Percentiles rank a stretch among this genome's conserved stretches.
These are phyloP conservation scores for Candida labiduridarum DNA, from an alignment of 1,139 yeast species.

Conservation along the genomic window DNA sequence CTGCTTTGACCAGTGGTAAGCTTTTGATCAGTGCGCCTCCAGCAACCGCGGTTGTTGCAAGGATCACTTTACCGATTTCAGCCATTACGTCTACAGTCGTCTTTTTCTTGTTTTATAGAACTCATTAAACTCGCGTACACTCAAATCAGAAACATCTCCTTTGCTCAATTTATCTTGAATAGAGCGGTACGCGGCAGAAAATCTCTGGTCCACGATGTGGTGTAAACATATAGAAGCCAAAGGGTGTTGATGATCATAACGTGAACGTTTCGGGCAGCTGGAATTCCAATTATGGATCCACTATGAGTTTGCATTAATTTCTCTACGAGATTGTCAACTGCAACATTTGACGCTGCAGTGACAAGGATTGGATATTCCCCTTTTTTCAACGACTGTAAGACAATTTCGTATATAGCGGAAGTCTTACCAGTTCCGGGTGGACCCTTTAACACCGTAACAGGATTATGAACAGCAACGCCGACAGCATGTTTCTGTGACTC, in stretches of 20 bases:
- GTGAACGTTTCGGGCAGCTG: too few species aligned
- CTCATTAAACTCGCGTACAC: too few species aligned
- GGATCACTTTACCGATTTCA: slow-evolving; percentile 55
- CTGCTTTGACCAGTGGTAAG: slow-evolving; percentile 49
- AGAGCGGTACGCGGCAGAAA: slow-evolving; percentile 43
- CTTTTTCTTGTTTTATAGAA: slow-evolving; percentile 18
- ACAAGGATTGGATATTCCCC: slow-evolving; percentile 65
- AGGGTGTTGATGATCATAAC: slow-evolving; percentile 54
- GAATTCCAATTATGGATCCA: too few species aligned
- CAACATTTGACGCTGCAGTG: slow-evolving; percentile 75
- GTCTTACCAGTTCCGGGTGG: slow-evolving; percentile 88
- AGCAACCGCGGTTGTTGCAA: slow-evolving; percentile 70
- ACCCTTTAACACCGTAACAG: slow-evolving; percentile 75
- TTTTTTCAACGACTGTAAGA: slow-evolving; percentile 57
- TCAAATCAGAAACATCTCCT: too few species aligned
- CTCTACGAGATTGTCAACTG: slow-evolving; percentile 75
- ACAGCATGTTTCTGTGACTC: slow-evolving; percentile 68
- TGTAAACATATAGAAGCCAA: slow-evolving; percentile 63
- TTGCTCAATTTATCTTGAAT: slow-evolving; percentile 30
- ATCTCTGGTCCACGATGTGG: slow-evolving; percentile 52
- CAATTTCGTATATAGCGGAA: slow-evolving; percentile 66
- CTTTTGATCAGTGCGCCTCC: slow-evolving; percentile 61
- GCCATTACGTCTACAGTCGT: too few species aligned
- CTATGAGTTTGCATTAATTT: slow-evolving; percentile 45
- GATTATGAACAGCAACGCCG: slow-evolving; percentile 66